These are phyloP conservation scores for Ganoderma multipileum DNA, from an alignment of 1,284 basidiomycete genomes.

Conservation along the genomic window DNA sequence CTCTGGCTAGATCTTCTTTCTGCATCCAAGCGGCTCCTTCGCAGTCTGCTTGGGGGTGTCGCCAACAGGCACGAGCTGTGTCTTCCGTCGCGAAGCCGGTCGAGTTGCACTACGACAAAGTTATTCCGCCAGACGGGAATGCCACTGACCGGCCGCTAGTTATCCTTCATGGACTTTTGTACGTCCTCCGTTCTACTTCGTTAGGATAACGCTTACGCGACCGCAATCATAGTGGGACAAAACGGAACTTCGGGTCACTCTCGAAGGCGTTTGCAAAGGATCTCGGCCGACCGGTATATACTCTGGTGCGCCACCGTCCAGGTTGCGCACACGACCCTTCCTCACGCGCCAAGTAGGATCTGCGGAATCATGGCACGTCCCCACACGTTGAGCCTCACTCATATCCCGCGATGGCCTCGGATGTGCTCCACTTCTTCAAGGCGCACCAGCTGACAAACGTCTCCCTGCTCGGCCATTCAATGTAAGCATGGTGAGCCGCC, in stretches of 20 bases:
- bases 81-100: conserved; percentile 38
- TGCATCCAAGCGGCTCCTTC: too few species aligned
- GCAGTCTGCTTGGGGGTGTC: neutral
- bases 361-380: conserved; percentile 85
- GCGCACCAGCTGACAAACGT: conserved; percentile 62
- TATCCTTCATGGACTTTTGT: conserved; percentile 77
- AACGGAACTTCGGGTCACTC: conserved; percentile 81
- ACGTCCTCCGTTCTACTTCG: conserved; percentile 33
- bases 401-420: conserved; percentile 76
- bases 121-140: conserved; percentile 48
- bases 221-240: conserved; percentile 64
- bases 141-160: conserved; percentile 56
- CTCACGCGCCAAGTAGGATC: conserved; percentile 56
- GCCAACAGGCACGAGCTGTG: neutral
- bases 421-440: conserved; percentile 68
- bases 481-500: conserved; percentile 54
- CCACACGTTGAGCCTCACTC: conserved; percentile 76
- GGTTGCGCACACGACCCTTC: neutral
- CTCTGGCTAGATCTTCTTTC: neutral
- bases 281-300: conserved; percentile 70
- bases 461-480: conserved; percentile 84
- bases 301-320: conserved; percentile 63
- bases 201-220: neutral
- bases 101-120: conserved; percentile 50
- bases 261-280: conserved; percentile 68